Conservation (phyloP, 2,329 filamentous ascomycete species). For the Botryotinia narcissicola region DNA sequence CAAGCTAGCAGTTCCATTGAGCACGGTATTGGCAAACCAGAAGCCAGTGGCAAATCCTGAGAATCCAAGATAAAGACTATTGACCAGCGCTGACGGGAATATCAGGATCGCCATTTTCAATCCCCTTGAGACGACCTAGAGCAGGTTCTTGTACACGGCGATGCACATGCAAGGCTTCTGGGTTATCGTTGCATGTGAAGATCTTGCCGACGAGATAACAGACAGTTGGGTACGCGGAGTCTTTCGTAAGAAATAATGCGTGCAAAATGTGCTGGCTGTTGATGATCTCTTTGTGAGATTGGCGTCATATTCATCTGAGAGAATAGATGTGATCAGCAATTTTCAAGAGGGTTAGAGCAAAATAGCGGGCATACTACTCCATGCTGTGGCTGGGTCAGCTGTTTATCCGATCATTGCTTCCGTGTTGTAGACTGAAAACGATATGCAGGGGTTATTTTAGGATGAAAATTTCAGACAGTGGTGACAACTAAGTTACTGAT, state of each 20-base stretch:
- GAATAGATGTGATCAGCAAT: background rate
- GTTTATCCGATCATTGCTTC: background rate
- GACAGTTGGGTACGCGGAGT: constrained; percentile 1
- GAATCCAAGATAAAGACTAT: background rate
- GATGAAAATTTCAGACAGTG: background rate
- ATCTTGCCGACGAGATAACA: constrained; percentile 2
- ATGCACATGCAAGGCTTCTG: background rate
- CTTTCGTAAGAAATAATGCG: background rate
- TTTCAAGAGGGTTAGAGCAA: background rate
- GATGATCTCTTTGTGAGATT: constrained; percentile 2
- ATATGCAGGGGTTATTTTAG: background rate
- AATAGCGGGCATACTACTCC: background rate
- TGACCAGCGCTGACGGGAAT: background rate
- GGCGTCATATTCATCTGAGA: background rate
- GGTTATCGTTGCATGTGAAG: background rate
- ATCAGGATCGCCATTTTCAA: background rate
- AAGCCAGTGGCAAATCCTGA: background rate
- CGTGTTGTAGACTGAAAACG: background rate
- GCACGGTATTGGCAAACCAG: background rate
- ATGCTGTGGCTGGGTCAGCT: background rate
- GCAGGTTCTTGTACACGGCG: background rate
- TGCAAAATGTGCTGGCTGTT: background rate
- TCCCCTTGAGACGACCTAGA: background rate
- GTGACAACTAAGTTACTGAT: background rate
- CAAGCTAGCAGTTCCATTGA: background rate